These are phyloP conservation scores for Trichoderma reesei DNA, from an alignment of 495 filamentous ascomycete genomes.

Conservation along the genomic window DNA sequence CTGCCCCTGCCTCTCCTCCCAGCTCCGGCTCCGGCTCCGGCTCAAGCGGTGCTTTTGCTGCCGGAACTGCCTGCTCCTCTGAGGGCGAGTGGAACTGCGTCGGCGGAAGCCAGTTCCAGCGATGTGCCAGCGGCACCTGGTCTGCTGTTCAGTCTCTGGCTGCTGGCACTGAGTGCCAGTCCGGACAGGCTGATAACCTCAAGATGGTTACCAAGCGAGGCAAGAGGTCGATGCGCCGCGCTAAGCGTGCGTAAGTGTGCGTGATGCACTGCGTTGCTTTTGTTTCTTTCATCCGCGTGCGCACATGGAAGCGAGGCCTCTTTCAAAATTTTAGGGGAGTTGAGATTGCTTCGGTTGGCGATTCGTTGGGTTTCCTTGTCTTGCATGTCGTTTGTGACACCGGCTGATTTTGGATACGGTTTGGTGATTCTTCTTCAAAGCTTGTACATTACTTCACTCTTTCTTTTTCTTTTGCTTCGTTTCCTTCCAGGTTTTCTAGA, in stretches of 20 bases:
- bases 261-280: background rate
- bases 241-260: slow-evolving; percentile 22
- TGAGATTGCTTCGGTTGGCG: too few species aligned
- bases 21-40: slow-evolving; percentile 14
- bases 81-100: slow-evolving; percentile 39
- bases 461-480: too few species aligned
- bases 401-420: too few species aligned
- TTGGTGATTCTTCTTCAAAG: too few species aligned
- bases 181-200: slow-evolving; percentile 23
- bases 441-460: too few species aligned
- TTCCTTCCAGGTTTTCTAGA: too few species aligned
- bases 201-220: slow-evolving; percentile 21
- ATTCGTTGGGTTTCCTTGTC: too few species aligned
- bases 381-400: too few species aligned
- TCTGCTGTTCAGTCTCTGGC: slow-evolving; percentile 28
- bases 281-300: slow-evolving; percentile 8
- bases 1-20: slow-evolving; percentile 13
- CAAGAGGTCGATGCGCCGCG: slow-evolving; percentile 20
- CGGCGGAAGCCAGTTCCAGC: slow-evolving; percentile 31
- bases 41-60: slow-evolving; percentile 17
- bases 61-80: slow-evolving; percentile 26
- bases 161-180: slow-evolving; percentile 27
- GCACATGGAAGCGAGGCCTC: too few species aligned
- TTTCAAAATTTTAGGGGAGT: too few species aligned
- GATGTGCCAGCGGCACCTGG: slow-evolving; percentile 35